Base-by-base conservation (phyloP, 1,284 basidiomycete genomes). In the Cryptococcus hybrid region DNA sequence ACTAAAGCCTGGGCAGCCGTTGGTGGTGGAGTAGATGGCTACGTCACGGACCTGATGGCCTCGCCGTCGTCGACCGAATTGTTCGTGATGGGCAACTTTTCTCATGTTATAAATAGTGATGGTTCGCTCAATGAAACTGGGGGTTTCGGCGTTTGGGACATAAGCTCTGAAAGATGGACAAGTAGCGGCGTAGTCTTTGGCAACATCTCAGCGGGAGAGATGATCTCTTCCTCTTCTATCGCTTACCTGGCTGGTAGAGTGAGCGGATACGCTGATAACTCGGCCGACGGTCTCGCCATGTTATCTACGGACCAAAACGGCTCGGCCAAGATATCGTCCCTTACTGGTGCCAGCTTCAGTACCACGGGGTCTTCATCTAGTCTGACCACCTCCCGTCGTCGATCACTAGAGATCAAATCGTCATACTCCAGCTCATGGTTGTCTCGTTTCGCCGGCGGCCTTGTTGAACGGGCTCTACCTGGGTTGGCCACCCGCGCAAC, bases 91-190 rank as follows among this genome's bases (percentile, higher is more conserved):
- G 92, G 92, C 5, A 86, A 85, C 68, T 94, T 97, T 76, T 86
- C 86, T 1, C 78, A 80, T 47, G 73, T 85, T 5, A 67, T 84
- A 30, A 71, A 80, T 1, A 64, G 79, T 1, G 66, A 80, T 57
- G 70, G 71, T 36, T 70, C 75, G 1, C 80, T 81, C 4, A 69
- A 73, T 35, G 71, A 74, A 42, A 85, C 82, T 0, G 82, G 84
- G 37, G 92, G 93, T 2, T 84, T 91, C 56, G 92, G 90, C 0
- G 78, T 83, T 1, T 96, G 88, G 88, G 83, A 92, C 72, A 79
- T 86, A n/a, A 76, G 78, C 1, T 80, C 80, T 37, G 79, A 80
- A 5, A 73, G 79, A 0, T 96, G 92, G 92, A 49, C 59, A 1
- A 81, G 84, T 47, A 85, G 85, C 61, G 88, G 89, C 42, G 86